Evolutionary conservation across 2,329 filamentous ascomycete genomes (phyloP), one percentile per base, ranked within the genome.

Genomic region (Cladosporium halotolerans): DNA sequence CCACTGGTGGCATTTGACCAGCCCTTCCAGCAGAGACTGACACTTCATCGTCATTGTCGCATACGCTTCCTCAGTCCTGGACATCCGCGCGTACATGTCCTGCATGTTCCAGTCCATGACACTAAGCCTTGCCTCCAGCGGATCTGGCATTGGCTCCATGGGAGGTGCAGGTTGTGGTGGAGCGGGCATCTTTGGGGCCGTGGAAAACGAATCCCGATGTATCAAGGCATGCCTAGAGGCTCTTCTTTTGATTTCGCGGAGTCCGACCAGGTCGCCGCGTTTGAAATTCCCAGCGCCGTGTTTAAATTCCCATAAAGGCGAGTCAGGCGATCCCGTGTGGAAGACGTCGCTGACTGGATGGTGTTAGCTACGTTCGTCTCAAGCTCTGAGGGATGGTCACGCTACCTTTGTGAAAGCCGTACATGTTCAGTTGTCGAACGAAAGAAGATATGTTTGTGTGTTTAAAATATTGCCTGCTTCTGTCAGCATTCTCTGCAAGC

Each of bases 361-460:
- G 31, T 18, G 43, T 52, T 19, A 56, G 47, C 23, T 10, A 42
- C 9, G 14, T 7, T 28, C 23, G 23, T 28, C 23, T 28, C 23
- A 28, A 28, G 23, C 7, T 5, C 7, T 28, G 23, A 28, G 23
- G 23, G 23, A 28, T 28, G 23, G 23, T 28, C 23, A 52, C 60
- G 69, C 46, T 71, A 95, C 91, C 91, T 87, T 99, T 99, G 70
- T 99, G 93, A 71, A 99, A 99, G 6, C 93, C 93, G 64, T 99
- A 99, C 93, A 99, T 99, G 69, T 99, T 99, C 47, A 99, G 75
- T 73, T 99, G 93, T 45, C 93, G 84, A 46, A 99, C 93, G 70
- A 99, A 99, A 1, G 93, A 97, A 9, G 93, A 97, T 57, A 97
- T 96, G 67, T 99, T 99, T 62, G 92, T 99, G 70, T 99, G 93